Conservation (phyloP, 176 grass and related monocot species). For the Carex kokanica region DNA sequence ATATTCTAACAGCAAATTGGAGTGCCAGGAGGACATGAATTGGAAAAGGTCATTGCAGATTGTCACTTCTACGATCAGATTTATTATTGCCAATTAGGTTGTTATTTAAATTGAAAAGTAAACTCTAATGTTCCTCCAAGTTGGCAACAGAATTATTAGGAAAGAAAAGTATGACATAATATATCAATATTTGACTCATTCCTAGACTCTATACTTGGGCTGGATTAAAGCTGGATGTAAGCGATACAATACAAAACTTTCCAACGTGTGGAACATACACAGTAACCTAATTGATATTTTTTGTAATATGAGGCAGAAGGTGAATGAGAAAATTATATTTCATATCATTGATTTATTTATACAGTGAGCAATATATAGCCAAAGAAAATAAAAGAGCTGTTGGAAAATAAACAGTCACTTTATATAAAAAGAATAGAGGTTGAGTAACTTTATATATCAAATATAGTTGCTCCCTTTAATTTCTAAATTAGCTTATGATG, state of each 20-base stretch:
- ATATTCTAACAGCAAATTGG: not conserved
- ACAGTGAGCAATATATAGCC: too few species aligned
- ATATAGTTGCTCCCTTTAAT: too few species aligned
- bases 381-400: too few species aligned
- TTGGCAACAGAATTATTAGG: not conserved
- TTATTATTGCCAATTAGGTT: not conserved
- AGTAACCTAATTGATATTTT: not conserved
- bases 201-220: not conserved
- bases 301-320: too few species aligned
- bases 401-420: too few species aligned
- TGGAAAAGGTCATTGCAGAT: not conserved
- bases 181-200: not conserved
- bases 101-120: not conserved
- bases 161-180: not conserved
- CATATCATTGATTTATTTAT: too few species aligned
- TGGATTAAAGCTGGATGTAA: slow-evolving; percentile 12
- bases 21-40: not conserved
- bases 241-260: not conserved
- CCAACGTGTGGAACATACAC: slow-evolving; percentile 17
- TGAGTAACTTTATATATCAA: too few species aligned
- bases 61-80: not conserved
- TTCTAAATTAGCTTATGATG: too few species aligned
- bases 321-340: too few species aligned
- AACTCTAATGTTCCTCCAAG: not conserved
- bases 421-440: too few species aligned